Evolutionary conservation across 306 rosid genomes (phyloP), one percentile per base, ranked within the genome.

Genomic region (Sophora flavescens): DNA sequence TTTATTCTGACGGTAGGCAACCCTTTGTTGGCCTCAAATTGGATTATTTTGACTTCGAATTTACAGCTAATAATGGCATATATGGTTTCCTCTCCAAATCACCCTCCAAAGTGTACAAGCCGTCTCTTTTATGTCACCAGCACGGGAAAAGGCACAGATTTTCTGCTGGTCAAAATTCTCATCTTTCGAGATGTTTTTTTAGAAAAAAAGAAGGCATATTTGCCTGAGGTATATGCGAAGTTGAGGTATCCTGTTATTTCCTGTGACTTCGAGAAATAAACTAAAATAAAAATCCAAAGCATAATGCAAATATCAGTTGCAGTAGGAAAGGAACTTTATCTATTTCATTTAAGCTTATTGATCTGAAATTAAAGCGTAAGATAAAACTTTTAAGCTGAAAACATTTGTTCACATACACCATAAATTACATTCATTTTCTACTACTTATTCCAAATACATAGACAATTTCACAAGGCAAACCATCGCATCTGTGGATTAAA

Each of bases 351-450:
- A 64, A 58, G 54, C 74, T 77, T 71, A 76, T 82, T 44, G 86
- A 86, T 82, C 68, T 48, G 75, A 83, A 72, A 84, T 78, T 79
- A 78, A 85, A 76, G 73, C 76, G 78, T 67, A 64, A 72, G 57
- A 78, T 63, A 60, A 66, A 60, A 78, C 81, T 74, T 84, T 69
- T 65, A 72, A 75, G 69, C 89, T 85, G 80, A 51, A 65, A 65
- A 82, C 89, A 80, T 22, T 57, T 83, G 85, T 77, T 17, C 85
- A 80, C 85, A 79, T 86, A 84, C 89, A 81, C 80, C 87, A 84
- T 89, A 89, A 66, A 87, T 87, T 90, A 88, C 97, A 90, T 84
- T 74, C 87, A 64, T 61, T 75, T 77, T 79, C 88, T 86, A 87
- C 88, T 84, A 76, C 86, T 90, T 89, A 88, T 87, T 91, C 77